Evolutionary conservation across 371 early-diverging fungal genomes (phyloP).

Genomic region (Mucor irregularis): DNA sequence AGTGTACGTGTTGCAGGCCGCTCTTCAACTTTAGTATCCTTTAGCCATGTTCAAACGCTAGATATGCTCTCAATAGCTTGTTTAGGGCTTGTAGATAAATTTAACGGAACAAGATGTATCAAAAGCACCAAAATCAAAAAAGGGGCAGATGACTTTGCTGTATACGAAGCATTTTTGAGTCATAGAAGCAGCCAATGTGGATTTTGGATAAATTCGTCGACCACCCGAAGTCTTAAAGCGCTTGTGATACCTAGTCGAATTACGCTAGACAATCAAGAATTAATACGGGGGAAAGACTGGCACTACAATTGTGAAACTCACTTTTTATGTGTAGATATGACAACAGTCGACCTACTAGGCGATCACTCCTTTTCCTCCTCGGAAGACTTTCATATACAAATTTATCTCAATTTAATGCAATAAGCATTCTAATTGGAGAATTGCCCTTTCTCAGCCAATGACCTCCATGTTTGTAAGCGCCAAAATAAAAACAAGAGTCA

Average conservation of each 20-base stretch:
- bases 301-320: too few relatives aligned
- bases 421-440: too few relatives aligned
- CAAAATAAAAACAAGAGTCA: too few relatives aligned
- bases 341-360: too few relatives aligned
- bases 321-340: too few relatives aligned
- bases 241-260: not conserved
- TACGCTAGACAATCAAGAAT: not conserved
- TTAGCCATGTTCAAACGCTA: conserved; percentile 3
- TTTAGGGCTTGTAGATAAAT: conserved; percentile 26
- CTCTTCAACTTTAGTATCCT: conserved; percentile 2
- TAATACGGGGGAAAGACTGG: not conserved
- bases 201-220: conserved; percentile 23
- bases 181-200: conserved; percentile 11
- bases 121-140: not conserved
- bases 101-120: conserved; percentile 16
- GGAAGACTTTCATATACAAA: too few relatives aligned
- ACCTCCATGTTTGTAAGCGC: too few relatives aligned
- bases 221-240: too few relatives aligned
- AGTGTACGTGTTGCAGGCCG: not conserved
- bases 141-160: not conserved
- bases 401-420: too few relatives aligned
- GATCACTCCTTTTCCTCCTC: too few relatives aligned
- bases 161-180: conserved; percentile 1
- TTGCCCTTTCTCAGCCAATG: too few relatives aligned
- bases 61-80: conserved; percentile 15